Percentiles rank a stretch among this genome's conserved stretches.
Evolutionary conservation across 2,329 filamentous ascomycete genomes (phyloP).

Genomic region (Cytospora mali): DNA sequence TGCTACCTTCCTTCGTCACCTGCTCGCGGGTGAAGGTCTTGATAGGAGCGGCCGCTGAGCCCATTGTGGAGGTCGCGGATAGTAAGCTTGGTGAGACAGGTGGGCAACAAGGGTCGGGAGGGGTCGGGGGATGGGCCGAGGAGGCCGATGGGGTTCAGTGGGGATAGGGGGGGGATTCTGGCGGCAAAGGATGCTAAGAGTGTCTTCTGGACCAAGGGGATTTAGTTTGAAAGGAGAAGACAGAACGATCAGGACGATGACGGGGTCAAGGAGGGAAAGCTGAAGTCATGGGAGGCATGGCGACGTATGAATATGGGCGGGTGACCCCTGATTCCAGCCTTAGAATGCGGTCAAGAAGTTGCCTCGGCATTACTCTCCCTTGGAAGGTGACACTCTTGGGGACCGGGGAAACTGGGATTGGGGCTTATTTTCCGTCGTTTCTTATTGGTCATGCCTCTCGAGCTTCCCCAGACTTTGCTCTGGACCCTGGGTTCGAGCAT

Average conservation of each 20-base stretch:
- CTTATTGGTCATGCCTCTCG: conserved; percentile 9
- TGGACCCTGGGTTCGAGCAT: conserved; percentile 11
- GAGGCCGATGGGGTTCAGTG: background rate
- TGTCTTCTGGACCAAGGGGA: background rate
- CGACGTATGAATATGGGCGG: conserved; percentile 3
- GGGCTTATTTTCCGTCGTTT: background rate
- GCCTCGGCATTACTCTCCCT: conserved; percentile 16
- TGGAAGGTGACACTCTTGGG: conserved; percentile 1
- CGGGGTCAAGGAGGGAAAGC: background rate
- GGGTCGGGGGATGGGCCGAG: background rate
- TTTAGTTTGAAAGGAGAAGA: background rate
- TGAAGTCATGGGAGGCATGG: background rate
- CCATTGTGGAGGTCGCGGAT: conserved; percentile 34
- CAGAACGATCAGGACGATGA: background rate
- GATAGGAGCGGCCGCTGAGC: conserved; percentile 38
- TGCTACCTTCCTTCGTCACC: conserved; percentile 72
- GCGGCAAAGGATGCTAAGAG: background rate
- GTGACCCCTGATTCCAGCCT: conserved; percentile 8
- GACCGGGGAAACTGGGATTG: conserved; percentile 11
- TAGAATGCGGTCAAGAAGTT: conserved; percentile 11
- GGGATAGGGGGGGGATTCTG: background rate
- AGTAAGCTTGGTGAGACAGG: background rate
- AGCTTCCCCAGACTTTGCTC: conserved; percentile 19
- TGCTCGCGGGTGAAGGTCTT: conserved; percentile 63
- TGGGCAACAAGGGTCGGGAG: background rate